A percentile compares a stretch with the other conserved stretches of the same genome.
phyloP scores from a whole-genome alignment of 1,139 yeast genomes.

The Nakaseomyces kungkrabaensis region DNA sequence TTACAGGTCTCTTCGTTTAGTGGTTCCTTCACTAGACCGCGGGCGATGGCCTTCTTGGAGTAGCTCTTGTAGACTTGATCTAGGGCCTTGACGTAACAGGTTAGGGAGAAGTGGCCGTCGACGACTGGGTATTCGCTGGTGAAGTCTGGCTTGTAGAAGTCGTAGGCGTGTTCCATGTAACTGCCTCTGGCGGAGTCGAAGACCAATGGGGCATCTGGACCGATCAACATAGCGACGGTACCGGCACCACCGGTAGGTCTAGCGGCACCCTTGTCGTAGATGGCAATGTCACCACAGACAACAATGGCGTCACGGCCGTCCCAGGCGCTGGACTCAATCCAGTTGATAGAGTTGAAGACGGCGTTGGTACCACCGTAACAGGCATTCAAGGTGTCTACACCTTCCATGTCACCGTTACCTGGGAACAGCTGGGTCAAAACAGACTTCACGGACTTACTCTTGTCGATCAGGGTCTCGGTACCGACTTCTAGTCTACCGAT shows the following conservation, averaged over 20 bases:
- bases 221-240: conserved; percentile 86
- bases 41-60: conserved; percentile 66
- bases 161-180: conserved; percentile 93
- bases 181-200: conserved; percentile 84
- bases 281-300: conserved; percentile 95
- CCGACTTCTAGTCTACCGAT: conserved; percentile 98
- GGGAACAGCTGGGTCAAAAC: conserved; percentile 92
- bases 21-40: conserved; percentile 37
- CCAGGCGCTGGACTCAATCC: conserved; percentile 96
- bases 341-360: conserved; percentile 82
- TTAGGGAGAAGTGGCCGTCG: conserved; percentile 91
- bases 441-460: conserved; percentile 93
- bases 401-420: conserved; percentile 86
- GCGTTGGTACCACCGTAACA: conserved; percentile 99
- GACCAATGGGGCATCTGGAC: conserved; percentile 96
- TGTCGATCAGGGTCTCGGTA: conserved; percentile 93
- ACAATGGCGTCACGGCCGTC: conserved; percentile 98
- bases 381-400: conserved; percentile 92
- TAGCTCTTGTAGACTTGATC: conserved; percentile 79
- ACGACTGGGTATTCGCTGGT: conserved; percentile 94
- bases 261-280: conserved; percentile 94
- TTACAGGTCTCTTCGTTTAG: conserved; percentile 49
- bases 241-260: conserved; percentile 99
- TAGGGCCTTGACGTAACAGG: conserved; percentile 90
- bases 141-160: conserved; percentile 96